Percentiles rank a stretch among this genome's conserved stretches.
phyloP scores from a whole-genome alignment of 2,329 filamentous ascomycete genomes.

The Colletotrichum sp. region DNA sequence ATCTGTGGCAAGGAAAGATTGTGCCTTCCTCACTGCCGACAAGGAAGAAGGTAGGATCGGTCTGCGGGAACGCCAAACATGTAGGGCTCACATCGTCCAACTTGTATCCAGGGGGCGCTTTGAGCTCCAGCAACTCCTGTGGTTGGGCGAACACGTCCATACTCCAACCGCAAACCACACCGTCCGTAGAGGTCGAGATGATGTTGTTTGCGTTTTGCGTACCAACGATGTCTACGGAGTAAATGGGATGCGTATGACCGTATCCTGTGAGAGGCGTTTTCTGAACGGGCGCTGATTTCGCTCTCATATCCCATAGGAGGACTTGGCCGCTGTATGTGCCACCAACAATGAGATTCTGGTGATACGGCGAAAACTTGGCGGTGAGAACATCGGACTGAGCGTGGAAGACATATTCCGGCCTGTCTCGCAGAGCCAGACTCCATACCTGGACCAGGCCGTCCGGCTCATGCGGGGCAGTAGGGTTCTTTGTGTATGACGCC shows the following conservation, averaged over 20 bases:
- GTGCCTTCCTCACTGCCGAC: constrained; percentile 96
- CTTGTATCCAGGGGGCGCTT: constrained; percentile 83
- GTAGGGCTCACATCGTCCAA: constrained; percentile 95
- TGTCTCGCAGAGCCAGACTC: constrained; percentile 93
- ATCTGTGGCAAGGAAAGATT: constrained; percentile 95
- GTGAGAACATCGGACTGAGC: constrained; percentile 94
- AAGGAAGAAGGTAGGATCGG: constrained; percentile 96
- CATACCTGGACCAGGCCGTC: constrained; percentile 95
- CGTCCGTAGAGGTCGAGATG: constrained; percentile 94
- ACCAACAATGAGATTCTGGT: constrained; percentile 94
- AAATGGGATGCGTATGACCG: constrained; percentile 95
- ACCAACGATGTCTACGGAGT: constrained; percentile 92
- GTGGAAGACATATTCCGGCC: constrained; percentile 96
- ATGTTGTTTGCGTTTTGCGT: constrained; percentile 99
- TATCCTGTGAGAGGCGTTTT: constrained; percentile 95
- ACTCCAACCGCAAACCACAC: constrained; percentile 95
- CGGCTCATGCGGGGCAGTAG: constrained; percentile 90
- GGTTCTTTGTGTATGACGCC: constrained; percentile 96
- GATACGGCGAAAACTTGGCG: constrained; percentile 98
- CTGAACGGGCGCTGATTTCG: constrained; percentile 87
- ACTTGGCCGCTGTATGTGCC: constrained; percentile 97
- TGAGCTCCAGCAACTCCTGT: constrained; percentile 89
- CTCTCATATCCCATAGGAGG: constrained; percentile 94
- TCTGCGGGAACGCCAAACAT: constrained; percentile 91
- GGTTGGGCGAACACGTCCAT: constrained; percentile 98